phyloP scores from a whole-genome alignment of 2,329 filamentous ascomycete genomes.

The Xylariaceae sp. region DNA sequence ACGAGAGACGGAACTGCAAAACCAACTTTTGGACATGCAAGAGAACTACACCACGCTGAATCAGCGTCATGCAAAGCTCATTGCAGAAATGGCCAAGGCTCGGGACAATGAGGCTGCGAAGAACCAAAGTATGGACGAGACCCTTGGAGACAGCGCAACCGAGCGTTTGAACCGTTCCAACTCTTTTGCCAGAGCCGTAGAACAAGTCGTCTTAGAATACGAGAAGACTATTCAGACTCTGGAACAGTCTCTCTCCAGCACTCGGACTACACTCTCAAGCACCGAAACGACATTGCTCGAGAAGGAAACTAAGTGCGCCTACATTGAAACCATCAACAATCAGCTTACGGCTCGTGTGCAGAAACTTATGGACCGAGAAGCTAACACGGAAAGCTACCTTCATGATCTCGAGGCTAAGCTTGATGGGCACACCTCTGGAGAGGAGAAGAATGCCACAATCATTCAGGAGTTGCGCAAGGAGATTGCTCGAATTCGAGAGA shows the following conservation, averaged over 20 bases:
- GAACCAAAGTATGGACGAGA: slow-evolving; percentile 54
- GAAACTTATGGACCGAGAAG: slow-evolving; percentile 86
- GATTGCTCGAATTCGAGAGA: slow-evolving; percentile 79
- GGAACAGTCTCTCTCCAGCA: slow-evolving; percentile 86
- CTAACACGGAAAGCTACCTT: slow-evolving; percentile 86
- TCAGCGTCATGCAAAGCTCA: slow-evolving; percentile 89
- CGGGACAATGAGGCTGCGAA: slow-evolving; percentile 62
- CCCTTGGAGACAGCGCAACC: slow-evolving; percentile 70
- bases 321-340: slow-evolving; percentile 83
- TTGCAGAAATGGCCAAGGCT: slow-evolving; percentile 85
- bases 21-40: slow-evolving; percentile 85
- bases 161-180: slow-evolving; percentile 91
- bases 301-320: slow-evolving; percentile 89
- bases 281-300: slow-evolving; percentile 86
- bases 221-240: slow-evolving; percentile 96
- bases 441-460: slow-evolving; percentile 85
- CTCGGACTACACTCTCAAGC: slow-evolving; percentile 72
- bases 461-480: slow-evolving; percentile 87
- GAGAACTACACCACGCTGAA: slow-evolving; percentile 92
- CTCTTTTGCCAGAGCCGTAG: slow-evolving; percentile 91
- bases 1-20: slow-evolving; percentile 84
- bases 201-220: slow-evolving; percentile 93
- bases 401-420: slow-evolving; percentile 87
- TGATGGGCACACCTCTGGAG: slow-evolving; percentile 82
- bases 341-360: slow-evolving; percentile 88